Conservation (phyloP, 2,329 filamentous ascomycete genomes). For the Magnaporthales sp. region DNA sequence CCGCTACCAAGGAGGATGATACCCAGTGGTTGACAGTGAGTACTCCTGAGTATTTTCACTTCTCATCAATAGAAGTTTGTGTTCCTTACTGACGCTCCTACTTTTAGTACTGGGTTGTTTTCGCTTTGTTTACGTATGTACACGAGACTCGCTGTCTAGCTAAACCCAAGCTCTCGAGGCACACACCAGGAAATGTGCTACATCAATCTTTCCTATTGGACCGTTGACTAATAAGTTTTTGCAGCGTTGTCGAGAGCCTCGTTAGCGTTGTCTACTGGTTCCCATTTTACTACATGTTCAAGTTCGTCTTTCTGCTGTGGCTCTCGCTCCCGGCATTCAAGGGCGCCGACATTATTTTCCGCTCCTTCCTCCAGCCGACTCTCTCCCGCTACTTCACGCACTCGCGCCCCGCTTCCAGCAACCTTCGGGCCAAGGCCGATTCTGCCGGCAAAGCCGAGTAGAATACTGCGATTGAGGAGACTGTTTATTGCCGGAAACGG, state of each 20-base stretch:
- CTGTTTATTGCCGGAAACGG: background rate
- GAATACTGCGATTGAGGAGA: constrained; percentile 12
- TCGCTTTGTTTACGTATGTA: constrained; percentile 64
- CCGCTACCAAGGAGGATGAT: constrained; percentile 62
- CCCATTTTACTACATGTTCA: constrained; percentile 99
- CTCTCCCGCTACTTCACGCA: constrained; percentile 83
- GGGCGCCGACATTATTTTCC: constrained; percentile 93
- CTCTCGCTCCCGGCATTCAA: constrained; percentile 92
- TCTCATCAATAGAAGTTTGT: background rate
- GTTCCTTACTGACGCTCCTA: background rate
- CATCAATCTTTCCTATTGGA: background rate
- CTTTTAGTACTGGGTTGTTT: constrained; percentile 76
- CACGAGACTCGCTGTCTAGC: background rate
- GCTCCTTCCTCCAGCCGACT: constrained; percentile 84
- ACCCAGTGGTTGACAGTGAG: constrained; percentile 71
- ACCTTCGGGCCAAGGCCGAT: constrained; percentile 83
- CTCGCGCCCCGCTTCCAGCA: constrained; percentile 66
- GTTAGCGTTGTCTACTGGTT: constrained; percentile 88
- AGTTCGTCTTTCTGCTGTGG: constrained; percentile 96
- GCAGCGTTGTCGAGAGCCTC: constrained; percentile 67
- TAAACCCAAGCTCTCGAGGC: background rate
- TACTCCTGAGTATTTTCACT: background rate
- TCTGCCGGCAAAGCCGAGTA: constrained; percentile 63
- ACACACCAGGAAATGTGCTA: background rate
- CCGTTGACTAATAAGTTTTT: constrained; percentile 8